Evolutionary conservation across 2,329 filamentous ascomycete species (phyloP).

Genomic region (Microsporum ferrugineum): DNA sequence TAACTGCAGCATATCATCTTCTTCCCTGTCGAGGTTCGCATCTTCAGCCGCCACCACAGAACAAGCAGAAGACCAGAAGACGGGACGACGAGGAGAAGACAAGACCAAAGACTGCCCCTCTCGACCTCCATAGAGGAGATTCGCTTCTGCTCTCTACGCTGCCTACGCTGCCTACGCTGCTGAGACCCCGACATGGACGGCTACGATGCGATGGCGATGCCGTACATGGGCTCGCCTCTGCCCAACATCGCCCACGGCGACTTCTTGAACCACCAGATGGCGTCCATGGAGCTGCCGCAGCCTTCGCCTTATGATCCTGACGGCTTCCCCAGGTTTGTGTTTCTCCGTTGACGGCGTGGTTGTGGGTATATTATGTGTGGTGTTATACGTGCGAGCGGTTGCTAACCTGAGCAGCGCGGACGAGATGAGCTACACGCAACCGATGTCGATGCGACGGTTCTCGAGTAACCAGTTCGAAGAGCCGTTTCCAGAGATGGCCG

Average conservation of each 20-base stretch:
- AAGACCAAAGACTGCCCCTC: not conserved
- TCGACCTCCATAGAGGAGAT: too few relatives aligned
- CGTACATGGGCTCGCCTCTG: slow-evolving; percentile 49
- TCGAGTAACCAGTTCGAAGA: slow-evolving; percentile 37
- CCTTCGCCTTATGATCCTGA: slow-evolving; percentile 51
- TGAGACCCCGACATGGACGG: slow-evolving; percentile 37
- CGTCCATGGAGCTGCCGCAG: slow-evolving; percentile 45
- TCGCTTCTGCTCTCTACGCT: too few relatives aligned
- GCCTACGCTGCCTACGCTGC: too few relatives aligned
- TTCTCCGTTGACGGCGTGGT: slow-evolving; percentile 5
- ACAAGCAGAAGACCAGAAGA: not conserved
- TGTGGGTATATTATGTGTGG: slow-evolving; percentile 15
- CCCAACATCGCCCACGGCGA: slow-evolving; percentile 40
- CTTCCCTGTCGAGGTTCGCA: not conserved
- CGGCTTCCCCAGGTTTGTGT: slow-evolving; percentile 47
- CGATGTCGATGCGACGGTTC: slow-evolving; percentile 39
- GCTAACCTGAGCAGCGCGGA: slow-evolving; percentile 34
- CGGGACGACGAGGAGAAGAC: not conserved
- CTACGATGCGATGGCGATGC: slow-evolving; percentile 52
- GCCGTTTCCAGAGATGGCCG: slow-evolving; percentile 38
- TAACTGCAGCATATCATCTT: too few relatives aligned
- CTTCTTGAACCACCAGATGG: slow-evolving; percentile 37
- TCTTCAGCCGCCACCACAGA: not conserved
- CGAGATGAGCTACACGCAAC: slow-evolving; percentile 39
- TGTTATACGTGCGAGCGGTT: slow-evolving; percentile 4